Base-by-base conservation (phyloP, 2,329 filamentous ascomycete genomes). In the Sporothrix brunneoviolacea region DNA sequence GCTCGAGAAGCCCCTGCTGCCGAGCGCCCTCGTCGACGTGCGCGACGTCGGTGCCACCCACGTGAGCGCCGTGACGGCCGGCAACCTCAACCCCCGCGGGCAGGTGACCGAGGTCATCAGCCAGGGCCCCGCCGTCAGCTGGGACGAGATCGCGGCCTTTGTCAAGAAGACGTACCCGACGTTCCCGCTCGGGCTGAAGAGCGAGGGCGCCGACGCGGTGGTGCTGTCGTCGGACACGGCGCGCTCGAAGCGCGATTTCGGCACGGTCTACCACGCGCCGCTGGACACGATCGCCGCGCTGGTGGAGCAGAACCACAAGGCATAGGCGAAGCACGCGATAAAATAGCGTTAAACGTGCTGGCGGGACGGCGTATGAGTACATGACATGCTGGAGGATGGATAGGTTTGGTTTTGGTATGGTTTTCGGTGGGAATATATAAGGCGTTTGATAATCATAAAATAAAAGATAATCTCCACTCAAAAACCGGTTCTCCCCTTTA, bases 21-120 rank as follows among this genome's bases (percentile, higher is more conserved):
- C 52, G 22, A 21, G 30, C 10, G 47, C 45, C 27, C 51, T 49
- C 22, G 39, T 55, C 24, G 54, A 56, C 33, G 53, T 54, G 21
- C 45, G 48, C 15, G 54, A 56, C 27, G 41, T 55, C 10, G 51
- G 45, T 5, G 18, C 32, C 16, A 35, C 44, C 8, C 35, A 52
- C 15, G 2, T 54, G 24, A 16, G 38, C 44, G 13, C 42, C 21
- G 16, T 49, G 5, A 35, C 37, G 5, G 30, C 28, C 24, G 13
- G 12, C 9, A 47, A 37, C 4, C 27, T 47, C 19, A 27, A 39
- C 22, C 45, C 45, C 15, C 19, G 22, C 15, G 45, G 45, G 18
- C 8, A 30, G 13, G 37, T 48, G 22, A 48, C 45, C 13, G 45
- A 48, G 35, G 8, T 48, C 13, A 22, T 48, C 4, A 22, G 10